A percentile compares a stretch with the other conserved stretches of the same genome.
Conservation (phyloP, 192 early-diverging fungal genomes). For the Podila epigama region DNA sequence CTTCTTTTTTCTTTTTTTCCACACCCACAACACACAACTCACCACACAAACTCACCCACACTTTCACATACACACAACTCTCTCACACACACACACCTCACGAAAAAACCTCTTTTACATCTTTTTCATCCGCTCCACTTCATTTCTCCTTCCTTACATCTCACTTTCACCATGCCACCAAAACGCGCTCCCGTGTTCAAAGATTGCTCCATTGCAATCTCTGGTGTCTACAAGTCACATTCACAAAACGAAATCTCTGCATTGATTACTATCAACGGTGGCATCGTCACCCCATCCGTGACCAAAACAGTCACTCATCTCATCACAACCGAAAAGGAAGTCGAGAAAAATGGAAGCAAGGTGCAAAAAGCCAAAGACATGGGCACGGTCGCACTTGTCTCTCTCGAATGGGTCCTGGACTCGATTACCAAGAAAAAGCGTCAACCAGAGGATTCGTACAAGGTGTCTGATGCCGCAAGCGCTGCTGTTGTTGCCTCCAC, state of each 20-base stretch:
- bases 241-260: conserved; percentile 17
- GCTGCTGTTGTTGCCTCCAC: neutral
- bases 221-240: conserved; percentile 4
- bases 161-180: conserved; percentile 23
- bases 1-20: neutral
- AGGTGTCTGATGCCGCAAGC: neutral
- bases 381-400: conserved; percentile 21
- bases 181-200: conserved; percentile 31
- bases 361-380: conserved; percentile 11
- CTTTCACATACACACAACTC: no score
- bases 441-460: conserved; percentile 23
- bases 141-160: neutral
- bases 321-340: conserved; percentile 36
- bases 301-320: conserved; percentile 48
- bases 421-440: conserved; percentile 21
- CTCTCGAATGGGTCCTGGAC: conserved; percentile 45
- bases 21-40: no score
- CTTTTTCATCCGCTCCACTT: neutral
- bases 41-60: no score
- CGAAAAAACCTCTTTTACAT: no score
- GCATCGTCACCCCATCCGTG: conserved; percentile 3
- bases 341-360: conserved; percentile 29
- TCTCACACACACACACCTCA: no score
- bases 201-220: conserved; percentile 15
- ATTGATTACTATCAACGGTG: conserved; percentile 3